A percentile compares a stretch with the other conserved stretches of the same genome.
phyloP scores from a whole-genome alignment of 1,284 basidiomycete genomes.

The Ustilago tritici region DNA sequence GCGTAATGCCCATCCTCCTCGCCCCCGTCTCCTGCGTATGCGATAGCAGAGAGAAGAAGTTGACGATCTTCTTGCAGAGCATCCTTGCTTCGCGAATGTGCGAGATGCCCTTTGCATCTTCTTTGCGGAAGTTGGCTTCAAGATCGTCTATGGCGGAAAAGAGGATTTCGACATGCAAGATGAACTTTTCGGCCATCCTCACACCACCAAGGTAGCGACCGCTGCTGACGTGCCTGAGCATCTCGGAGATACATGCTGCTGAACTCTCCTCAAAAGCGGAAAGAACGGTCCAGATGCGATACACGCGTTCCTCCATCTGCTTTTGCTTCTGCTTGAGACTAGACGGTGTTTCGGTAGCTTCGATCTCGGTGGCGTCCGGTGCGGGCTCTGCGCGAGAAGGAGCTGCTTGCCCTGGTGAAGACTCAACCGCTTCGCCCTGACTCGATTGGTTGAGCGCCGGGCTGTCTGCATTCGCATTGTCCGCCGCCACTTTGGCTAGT shows the following conservation, averaged over 20 bases:
- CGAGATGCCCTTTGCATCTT: conserved; percentile 83
- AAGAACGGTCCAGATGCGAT: conserved; percentile 98
- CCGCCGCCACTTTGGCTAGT: conserved; percentile 19
- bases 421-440: conserved; percentile 37
- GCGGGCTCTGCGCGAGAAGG: conserved; percentile 47
- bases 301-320: conserved; percentile 96
- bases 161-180: conserved; percentile 96
- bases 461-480: conserved; percentile 13
- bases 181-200: conserved; percentile 97
- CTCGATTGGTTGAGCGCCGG: conserved; percentile 14
- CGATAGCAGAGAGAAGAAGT: conserved; percentile 96
- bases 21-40: conserved; percentile 93
- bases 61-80: conserved; percentile 98
- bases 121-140: conserved; percentile 85
- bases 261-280: conserved; percentile 98
- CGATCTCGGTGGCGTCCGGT: conserved; percentile 74
- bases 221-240: conserved; percentile 93
- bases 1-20: conserved; percentile 92
- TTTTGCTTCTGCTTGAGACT: conserved; percentile 92
- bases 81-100: conserved; percentile 98
- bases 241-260: conserved; percentile 99
- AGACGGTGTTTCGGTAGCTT: conserved; percentile 78
- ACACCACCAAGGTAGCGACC: conserved; percentile 96
- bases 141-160: conserved; percentile 98
- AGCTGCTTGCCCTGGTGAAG: conserved; percentile 35